phyloP scores from a whole-genome alignment of 495 filamentous ascomycete genomes.

The Acidomyces sp. region DNA sequence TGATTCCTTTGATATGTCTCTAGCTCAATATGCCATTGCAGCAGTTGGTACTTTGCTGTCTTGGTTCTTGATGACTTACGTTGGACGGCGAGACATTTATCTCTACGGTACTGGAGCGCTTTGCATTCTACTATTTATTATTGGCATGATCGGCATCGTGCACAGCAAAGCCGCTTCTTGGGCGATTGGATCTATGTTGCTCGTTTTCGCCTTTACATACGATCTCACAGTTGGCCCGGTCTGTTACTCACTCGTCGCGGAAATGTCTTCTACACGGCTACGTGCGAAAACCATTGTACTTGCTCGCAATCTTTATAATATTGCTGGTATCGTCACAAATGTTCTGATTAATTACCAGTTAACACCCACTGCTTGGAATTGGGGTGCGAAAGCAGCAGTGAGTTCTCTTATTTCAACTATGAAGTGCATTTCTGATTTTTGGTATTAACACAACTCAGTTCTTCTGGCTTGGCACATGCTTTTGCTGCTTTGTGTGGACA shows the following conservation, averaged over 20 bases:
- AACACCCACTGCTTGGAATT: conserved; percentile 39
- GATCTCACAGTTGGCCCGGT: conserved; percentile 44
- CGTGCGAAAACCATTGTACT: conserved; percentile 42
- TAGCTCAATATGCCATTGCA: conserved; percentile 29
- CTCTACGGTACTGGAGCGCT: conserved; percentile 23
- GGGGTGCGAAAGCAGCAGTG: conserved; percentile 32
- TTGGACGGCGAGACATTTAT: conserved; percentile 28
- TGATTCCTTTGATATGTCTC: conserved; percentile 21
- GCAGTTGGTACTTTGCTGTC: conserved; percentile 25
- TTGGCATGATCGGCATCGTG: conserved; percentile 25
- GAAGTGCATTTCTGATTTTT: too few relatives aligned
- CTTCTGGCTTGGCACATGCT: conserved; percentile 42
- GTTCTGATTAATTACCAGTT: conserved; percentile 40
- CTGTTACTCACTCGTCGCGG: conserved; percentile 46
- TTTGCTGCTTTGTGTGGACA: conserved; percentile 31
- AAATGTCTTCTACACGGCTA: conserved; percentile 32
- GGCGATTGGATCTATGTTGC: conserved; percentile 39
- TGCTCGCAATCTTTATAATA: conserved; percentile 44
- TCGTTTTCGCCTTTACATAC: conserved; percentile 40
- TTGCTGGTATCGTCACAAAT: conserved; percentile 28
- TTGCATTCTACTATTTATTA: conserved; percentile 25
- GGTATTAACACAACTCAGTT: too few relatives aligned
- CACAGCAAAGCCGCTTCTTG: conserved; percentile 9
- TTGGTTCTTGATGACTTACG: conserved; percentile 28
- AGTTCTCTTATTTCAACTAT: too few relatives aligned